Evolutionary conservation across 257 asterid genomes (phyloP).

Genomic region (Verbascum thapsus): DNA sequence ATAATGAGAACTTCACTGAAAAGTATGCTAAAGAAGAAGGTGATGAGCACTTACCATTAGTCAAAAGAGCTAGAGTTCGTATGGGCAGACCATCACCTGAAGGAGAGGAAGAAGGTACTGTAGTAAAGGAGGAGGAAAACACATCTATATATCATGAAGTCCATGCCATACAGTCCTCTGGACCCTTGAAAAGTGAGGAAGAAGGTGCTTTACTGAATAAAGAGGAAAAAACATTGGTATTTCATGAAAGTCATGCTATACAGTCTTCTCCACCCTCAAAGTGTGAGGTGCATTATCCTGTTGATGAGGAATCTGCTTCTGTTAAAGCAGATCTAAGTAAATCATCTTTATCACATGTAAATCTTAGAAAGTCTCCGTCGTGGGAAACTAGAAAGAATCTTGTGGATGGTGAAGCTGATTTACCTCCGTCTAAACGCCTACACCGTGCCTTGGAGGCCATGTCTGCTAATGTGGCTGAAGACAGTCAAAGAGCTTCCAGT

Average conservation of each 20-base stretch:
- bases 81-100: conserved; percentile 63
- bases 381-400: conserved; percentile 55
- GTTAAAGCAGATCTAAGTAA: conserved; percentile 32
- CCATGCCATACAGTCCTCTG: conserved; percentile 31
- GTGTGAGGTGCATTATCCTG: conserved; percentile 40
- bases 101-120: conserved; percentile 39
- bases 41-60: conserved; percentile 87
- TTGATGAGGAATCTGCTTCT: conserved; percentile 34
- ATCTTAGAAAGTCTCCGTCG: conserved; percentile 47
- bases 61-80: conserved; percentile 91
- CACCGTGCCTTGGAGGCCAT: conserved; percentile 98
- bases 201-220: conserved; percentile 33
- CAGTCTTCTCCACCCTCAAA: conserved; percentile 35
- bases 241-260: conserved; percentile 39
- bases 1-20: conserved; percentile 40
- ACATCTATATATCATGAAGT: conserved; percentile 40
- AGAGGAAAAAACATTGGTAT: conserved; percentile 45
- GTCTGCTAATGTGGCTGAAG: conserved; percentile 94
- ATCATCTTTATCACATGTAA: conserved; percentile 37
- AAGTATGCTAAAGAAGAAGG: conserved; percentile 63
- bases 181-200: conserved; percentile 34
- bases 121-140: conserved; percentile 45
- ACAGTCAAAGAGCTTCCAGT: conserved; percentile 42
- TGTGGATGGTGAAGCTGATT: conserved; percentile 84
- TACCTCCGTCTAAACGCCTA: conserved; percentile 94